phyloP scores from a whole-genome alignment of 257 asterid species.

The Scutellaria galericulata region DNA sequence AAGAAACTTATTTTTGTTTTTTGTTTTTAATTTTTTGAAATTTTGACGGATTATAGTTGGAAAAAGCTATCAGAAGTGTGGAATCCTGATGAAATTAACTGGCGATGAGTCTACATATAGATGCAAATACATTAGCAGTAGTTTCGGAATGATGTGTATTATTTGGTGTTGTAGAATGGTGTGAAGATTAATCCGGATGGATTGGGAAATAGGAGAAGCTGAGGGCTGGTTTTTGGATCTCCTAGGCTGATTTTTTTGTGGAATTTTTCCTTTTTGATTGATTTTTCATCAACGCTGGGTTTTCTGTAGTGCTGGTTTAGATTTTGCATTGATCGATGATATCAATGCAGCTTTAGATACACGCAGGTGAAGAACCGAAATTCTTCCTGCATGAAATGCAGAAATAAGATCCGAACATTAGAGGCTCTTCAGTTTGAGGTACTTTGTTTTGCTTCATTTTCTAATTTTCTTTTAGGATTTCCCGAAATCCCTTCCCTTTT shows the following conservation, averaged over 20 bases:
- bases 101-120: background rate
- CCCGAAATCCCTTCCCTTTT: constrained; percentile 3
- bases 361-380: constrained; percentile 29
- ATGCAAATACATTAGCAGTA: constrained; percentile 30
- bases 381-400: constrained; percentile 53
- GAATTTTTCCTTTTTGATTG: constrained; percentile 21
- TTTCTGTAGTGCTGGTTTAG: constrained; percentile 34
- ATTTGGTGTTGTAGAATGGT: constrained; percentile 19
- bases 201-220: background rate
- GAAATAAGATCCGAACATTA: constrained; percentile 66
- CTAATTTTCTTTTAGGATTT: constrained; percentile 27
- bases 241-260: constrained; percentile 21
- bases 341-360: constrained; percentile 54
- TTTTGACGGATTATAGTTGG: constrained; percentile 30
- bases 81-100: background rate
- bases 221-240: constrained; percentile 18
- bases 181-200: constrained; percentile 27
- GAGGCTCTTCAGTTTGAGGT: constrained; percentile 50
- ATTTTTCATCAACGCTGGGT: constrained; percentile 24
- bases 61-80: background rate
- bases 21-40: constrained; percentile 14
- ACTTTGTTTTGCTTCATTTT: constrained; percentile 16
- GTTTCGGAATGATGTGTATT: constrained; percentile 18
- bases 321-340: constrained; percentile 42
- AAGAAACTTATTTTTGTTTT: constrained; percentile 31